phyloP scores from a whole-genome alignment of 73 alveolate genomes.

The Paramecium biaurelia region DNA sequence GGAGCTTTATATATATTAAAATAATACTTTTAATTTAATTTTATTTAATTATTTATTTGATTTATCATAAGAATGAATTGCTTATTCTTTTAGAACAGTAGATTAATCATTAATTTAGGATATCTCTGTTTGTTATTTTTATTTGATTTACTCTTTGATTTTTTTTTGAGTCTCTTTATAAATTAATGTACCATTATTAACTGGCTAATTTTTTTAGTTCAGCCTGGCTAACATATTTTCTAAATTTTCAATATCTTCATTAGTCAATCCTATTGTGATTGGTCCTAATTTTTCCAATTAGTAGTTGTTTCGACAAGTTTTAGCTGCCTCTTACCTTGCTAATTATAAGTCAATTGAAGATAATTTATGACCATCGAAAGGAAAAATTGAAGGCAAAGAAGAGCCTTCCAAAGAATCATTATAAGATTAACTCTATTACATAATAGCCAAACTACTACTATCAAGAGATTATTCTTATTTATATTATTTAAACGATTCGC shows the following conservation, averaged over 20 bases:
- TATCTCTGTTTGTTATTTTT: background rate
- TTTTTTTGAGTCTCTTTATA: slow-evolving; percentile 31
- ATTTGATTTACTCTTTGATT: background rate
- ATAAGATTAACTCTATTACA: background rate
- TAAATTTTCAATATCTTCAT: slow-evolving; percentile 7
- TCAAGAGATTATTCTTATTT: slow-evolving; percentile 18
- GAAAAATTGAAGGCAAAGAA: slow-evolving; percentile 27
- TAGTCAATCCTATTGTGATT: background rate
- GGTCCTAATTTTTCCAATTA: slow-evolving; percentile 18
- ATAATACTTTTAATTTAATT: background rate
- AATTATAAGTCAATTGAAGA: background rate
- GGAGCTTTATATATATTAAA: background rate
- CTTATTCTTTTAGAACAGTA: background rate
- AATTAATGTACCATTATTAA: background rate
- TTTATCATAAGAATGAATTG: background rate
- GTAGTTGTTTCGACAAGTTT: background rate
- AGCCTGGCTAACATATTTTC: background rate
- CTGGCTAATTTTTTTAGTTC: background rate
- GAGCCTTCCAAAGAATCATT: slow-evolving; percentile 4
- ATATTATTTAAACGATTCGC: slow-evolving; percentile 12
- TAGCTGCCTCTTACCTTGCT: slow-evolving; percentile 12
- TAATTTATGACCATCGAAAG: slow-evolving; percentile 1
- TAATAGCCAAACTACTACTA: slow-evolving; percentile 11
- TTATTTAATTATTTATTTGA: background rate
- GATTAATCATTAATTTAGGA: background rate